Percentiles rank a stretch among this genome's conserved stretches.
phyloP scores from a whole-genome alignment of 2,329 filamentous ascomycete genomes.

The Fusarium graminum region DNA sequence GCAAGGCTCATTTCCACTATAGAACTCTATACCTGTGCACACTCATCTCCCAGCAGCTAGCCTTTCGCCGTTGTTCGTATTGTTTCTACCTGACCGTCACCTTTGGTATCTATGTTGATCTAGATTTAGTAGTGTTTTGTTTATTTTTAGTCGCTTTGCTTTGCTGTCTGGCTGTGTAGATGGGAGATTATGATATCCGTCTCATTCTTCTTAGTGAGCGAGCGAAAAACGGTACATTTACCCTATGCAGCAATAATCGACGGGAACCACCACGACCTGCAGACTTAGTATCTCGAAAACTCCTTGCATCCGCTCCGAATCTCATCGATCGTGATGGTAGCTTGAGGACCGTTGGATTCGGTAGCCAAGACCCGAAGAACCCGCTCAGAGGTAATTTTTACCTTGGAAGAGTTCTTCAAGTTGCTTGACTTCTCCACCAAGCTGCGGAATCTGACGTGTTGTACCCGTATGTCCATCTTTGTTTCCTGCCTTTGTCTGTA shows the following conservation, averaged over 20 bases:
- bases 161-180: conserved; percentile 2
- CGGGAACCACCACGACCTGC: conserved; percentile 12
- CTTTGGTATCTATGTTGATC: not conserved
- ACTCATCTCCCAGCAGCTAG: conserved; percentile 11
- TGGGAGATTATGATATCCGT: conserved; percentile 17
- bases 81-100: not conserved
- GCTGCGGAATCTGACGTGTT: not conserved
- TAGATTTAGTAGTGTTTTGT: conserved; percentile 10
- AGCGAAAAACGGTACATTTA: not conserved
- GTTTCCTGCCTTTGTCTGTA: not conserved
- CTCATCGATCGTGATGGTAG: conserved; percentile 27
- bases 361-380: not conserved
- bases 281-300: conserved; percentile 3
- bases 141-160: conserved; percentile 28
- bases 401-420: conserved; percentile 10
- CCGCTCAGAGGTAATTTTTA: conserved; percentile 8
- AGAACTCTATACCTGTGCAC: not conserved
- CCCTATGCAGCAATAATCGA: not conserved
- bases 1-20: conserved; percentile 24
- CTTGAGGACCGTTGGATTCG: conserved; percentile 6
- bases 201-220: conserved; percentile 5
- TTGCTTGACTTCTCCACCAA: conserved; percentile 6
- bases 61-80: not conserved
- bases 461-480: not conserved
- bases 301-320: conserved; percentile 1